These are phyloP conservation scores for Globisporangium camurandrum DNA, from an alignment of 352 stramenopile species.

Conservation along the genomic window DNA sequence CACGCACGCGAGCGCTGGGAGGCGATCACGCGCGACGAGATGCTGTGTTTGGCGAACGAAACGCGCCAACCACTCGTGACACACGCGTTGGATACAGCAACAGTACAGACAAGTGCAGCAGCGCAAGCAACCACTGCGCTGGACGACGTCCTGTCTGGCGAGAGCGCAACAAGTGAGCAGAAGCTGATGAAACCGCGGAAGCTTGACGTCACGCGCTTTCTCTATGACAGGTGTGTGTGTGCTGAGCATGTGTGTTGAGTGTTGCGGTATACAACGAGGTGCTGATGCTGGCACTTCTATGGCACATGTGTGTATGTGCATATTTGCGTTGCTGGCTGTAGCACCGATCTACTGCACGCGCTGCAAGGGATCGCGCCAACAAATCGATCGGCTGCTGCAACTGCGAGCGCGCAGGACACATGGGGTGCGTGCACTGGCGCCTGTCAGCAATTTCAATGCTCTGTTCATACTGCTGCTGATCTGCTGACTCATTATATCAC, in stretches of 20 bases:
- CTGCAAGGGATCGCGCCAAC: conserved; percentile 50
- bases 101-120: too few relatives aligned
- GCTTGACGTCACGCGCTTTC: conserved; percentile 28
- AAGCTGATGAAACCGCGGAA: not conserved
- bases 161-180: not conserved
- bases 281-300: too few relatives aligned
- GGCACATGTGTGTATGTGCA: not conserved
- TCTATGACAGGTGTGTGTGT: conserved; percentile 63
- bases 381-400: conserved; percentile 25
- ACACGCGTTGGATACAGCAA: too few relatives aligned
- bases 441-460: too few relatives aligned
- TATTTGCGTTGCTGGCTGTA: conserved; percentile 5
- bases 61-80: conserved; percentile 26
- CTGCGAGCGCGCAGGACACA: conserved; percentile 7
- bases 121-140: too few relatives aligned
- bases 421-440: conserved; percentile 37
- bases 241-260: too few relatives aligned
- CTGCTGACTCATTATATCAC: too few relatives aligned
- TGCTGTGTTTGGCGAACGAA: conserved; percentile 50
- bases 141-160: too few relatives aligned
- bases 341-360: conserved; percentile 51
- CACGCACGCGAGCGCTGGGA: conserved; percentile 45
- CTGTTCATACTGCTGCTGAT: too few relatives aligned
- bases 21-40: conserved; percentile 56
- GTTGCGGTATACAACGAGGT: too few relatives aligned